Evolutionary conservation across 495 filamentous ascomycete genomes (phyloP).

Genomic region (Lichina pygmaea): DNA sequence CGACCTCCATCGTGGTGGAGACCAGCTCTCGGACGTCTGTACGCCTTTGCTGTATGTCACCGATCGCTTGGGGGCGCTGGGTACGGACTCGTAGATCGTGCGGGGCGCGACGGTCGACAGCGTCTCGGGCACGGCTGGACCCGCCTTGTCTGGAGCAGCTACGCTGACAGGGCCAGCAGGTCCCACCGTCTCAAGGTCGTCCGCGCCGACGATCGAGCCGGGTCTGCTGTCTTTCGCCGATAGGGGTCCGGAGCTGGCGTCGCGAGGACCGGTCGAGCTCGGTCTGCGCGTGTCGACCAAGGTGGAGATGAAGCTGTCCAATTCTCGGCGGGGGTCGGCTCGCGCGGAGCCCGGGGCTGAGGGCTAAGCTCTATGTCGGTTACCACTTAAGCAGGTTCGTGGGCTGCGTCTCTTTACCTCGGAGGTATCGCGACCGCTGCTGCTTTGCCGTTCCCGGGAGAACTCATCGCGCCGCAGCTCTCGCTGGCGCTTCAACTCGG

Average conservation of each 20-base stretch:
- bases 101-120: conserved; percentile 39
- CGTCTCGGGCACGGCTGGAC: conserved; percentile 30
- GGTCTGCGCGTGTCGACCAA: conserved; percentile 55
- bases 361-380: conserved; percentile 18
- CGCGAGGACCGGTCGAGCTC: conserved; percentile 34
- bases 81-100: conserved; percentile 42
- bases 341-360: conserved; percentile 40
- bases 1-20: conserved; percentile 10
- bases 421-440: conserved; percentile 20
- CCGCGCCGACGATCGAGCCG: conserved; percentile 60
- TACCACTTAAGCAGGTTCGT: neutral
- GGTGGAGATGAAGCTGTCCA: conserved; percentile 57
- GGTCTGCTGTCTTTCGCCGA: conserved; percentile 48
- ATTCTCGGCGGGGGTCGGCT: conserved; percentile 43
- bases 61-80: conserved; percentile 46
- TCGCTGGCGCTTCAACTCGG: conserved; percentile 78
- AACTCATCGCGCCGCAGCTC: conserved; percentile 55
- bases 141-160: conserved; percentile 6
- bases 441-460: conserved; percentile 30
- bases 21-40: conserved; percentile 37
- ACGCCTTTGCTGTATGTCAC: conserved; percentile 90
- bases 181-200: neutral
- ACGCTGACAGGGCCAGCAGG: conserved; percentile 8
- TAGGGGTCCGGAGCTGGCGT: conserved; percentile 25
- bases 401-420: conserved; percentile 13